Evolutionary conservation across 2,329 filamentous ascomycete genomes (phyloP), one percentile per base, ranked within the genome.

Genomic region (Volutella citrinella): DNA sequence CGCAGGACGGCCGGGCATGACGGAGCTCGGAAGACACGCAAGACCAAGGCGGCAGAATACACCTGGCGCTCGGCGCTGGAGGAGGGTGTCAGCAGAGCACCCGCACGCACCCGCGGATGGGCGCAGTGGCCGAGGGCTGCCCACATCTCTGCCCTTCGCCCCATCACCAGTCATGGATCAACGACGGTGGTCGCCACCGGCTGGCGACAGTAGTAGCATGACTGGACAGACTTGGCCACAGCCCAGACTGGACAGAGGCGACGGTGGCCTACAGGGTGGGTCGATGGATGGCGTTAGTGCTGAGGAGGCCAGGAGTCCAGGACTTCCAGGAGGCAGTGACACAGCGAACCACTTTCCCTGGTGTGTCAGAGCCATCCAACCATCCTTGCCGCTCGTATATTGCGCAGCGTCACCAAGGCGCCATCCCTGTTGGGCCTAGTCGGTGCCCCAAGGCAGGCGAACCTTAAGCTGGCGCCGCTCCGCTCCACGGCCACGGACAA

Each of bases 321-420:
- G n/a, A n/a, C n/a, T n/a, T n/a, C n/a, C n/a, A n/a, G n/a, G n/a
- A n/a, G n/a, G n/a, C n/a, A n/a, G 43, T 32, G 38, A 40, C 47
- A 47, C 49, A 49, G 48, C 48, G 56, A 49, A 48, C 60, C 61
- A 64, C 58, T 64, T 65, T 61, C 65, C 63, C 61, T 64, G 38
- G 56, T 69, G 68, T 69, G 68, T 72, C 66, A 71, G 67, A 69
- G 12, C 62, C 44, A 44, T 33, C 31, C 30, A 57, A 65, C 23
- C 36, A 52, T 63, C 61, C 65, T 62, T 64, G 61, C 57, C 58
- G 51, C 60, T 68, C 65, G 68, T 68, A 69, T 69, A 68, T 70
- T 69, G 61, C 65, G 57, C 63, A 60, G 63, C 65, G 60, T 66
- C 64, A 67, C 65, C 60, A 60, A 60, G 46, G 30, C 40, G 44